Evolutionary conservation across 371 early-diverging fungal species (phyloP).

Genomic region (Mucor lusitanicus): DNA sequence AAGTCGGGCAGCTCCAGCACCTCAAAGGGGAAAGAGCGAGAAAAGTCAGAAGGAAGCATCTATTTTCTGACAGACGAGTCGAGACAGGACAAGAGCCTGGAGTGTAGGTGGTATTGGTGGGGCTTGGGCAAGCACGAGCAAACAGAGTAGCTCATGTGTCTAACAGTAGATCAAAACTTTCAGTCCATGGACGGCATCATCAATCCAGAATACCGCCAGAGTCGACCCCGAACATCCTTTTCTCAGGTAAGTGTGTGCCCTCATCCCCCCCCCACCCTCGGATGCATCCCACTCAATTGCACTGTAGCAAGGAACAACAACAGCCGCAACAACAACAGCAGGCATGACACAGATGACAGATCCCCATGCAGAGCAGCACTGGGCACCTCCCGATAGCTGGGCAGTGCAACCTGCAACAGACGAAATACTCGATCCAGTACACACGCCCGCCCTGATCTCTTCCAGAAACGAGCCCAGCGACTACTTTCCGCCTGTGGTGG

Average conservation of each 20-base stretch:
- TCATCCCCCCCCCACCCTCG: too few species aligned
- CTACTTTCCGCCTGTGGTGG: slow-evolving; percentile 31
- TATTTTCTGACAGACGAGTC: slow-evolving; percentile 10
- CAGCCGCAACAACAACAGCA: too few species aligned
- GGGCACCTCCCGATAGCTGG: slow-evolving; percentile 75
- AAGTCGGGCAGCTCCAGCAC: slow-evolving; percentile 16
- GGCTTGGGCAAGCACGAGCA: too few species aligned
- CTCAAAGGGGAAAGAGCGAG: slow-evolving; percentile 21
- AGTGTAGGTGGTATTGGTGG: not conserved
- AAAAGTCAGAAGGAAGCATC: slow-evolving; percentile 12
- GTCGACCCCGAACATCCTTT: not conserved
- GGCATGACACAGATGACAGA: not conserved
- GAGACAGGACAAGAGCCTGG: slow-evolving; percentile 2
- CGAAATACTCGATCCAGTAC: not conserved
- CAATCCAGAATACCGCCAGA: slow-evolving; percentile 29
- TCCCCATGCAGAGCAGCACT: slow-evolving; percentile 41
- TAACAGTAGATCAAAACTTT: slow-evolving; percentile 45
- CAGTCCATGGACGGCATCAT: slow-evolving; percentile 53
- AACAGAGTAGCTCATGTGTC: too few species aligned
- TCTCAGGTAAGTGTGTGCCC: slow-evolving; percentile 21
- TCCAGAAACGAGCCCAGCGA: slow-evolving; percentile 38
- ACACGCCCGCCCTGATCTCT: slow-evolving; percentile 15
- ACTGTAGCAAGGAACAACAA: not conserved
- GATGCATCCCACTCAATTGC: too few species aligned
- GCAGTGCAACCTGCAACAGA: slow-evolving; percentile 56